phyloP scores from a whole-genome alignment of 768 basidiomycete species.

The Tephrocybe rancida region DNA sequence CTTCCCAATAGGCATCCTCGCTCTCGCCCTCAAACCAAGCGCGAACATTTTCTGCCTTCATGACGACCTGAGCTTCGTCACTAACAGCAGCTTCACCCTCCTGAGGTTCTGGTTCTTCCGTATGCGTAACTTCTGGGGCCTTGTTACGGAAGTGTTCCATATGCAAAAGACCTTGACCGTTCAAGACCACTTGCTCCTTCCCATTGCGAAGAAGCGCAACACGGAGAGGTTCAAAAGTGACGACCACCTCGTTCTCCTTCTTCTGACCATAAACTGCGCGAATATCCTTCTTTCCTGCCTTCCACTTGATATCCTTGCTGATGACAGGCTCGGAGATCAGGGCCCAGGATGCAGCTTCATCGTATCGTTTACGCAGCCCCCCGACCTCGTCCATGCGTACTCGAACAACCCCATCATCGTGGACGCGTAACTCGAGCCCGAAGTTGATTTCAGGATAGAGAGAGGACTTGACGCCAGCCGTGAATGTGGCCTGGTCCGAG shows the following conservation, averaged over 20 bases:
- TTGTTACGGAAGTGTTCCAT: constrained; percentile 97
- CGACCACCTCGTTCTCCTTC: constrained; percentile 63
- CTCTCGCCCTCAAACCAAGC: constrained; percentile 90
- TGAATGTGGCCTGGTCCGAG: constrained; percentile 61
- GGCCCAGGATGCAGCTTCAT: constrained; percentile 92
- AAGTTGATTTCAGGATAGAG: constrained; percentile 88
- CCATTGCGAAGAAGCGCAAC: constrained; percentile 74
- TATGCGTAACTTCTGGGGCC: constrained; percentile 41
- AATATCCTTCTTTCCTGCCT: constrained; percentile 61
- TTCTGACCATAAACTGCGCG: constrained; percentile 67
- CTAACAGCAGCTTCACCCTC: constrained; percentile 43
- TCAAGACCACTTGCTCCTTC: constrained; percentile 84
- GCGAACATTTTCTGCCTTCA: constrained; percentile 50
- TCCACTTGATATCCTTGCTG: constrained; percentile 65
- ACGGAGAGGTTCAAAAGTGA: constrained; percentile 76
- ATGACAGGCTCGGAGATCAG: constrained; percentile 72
- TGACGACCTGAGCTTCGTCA: constrained; percentile 50
- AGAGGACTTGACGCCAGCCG: constrained; percentile 74
- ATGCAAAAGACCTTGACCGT: constrained; percentile 87
- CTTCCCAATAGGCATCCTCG: constrained; percentile 90
- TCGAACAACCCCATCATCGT: constrained; percentile 87
- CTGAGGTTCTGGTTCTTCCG: constrained; percentile 41
- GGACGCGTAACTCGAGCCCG: constrained; percentile 78
- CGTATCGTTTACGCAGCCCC: constrained; percentile 81
- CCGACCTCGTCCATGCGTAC: constrained; percentile 90